Percentiles rank a stretch among this genome's conserved stretches.
Evolutionary conservation across 441 rosid genomes (phyloP).

Genomic region (Populus hybrid): DNA sequence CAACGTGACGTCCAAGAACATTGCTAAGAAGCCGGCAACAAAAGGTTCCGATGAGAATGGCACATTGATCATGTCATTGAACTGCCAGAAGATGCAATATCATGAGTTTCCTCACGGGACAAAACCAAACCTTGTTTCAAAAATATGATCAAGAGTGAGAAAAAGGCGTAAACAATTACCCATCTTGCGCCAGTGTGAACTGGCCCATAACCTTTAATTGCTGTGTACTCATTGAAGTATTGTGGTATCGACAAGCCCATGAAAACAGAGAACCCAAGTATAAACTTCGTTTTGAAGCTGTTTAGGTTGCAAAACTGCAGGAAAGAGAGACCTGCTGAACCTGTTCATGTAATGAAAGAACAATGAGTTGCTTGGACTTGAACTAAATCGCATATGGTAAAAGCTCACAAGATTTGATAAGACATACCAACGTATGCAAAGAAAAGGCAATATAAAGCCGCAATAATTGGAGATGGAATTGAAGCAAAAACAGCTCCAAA

Average conservation of each 20-base stretch:
- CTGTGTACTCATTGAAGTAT: slow-evolving; percentile 90
- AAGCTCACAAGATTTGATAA: background rate
- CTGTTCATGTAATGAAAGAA: slow-evolving; percentile 36
- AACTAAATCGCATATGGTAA: background rate
- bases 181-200: slow-evolving; percentile 92
- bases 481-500: slow-evolving; percentile 97
- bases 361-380: background rate
- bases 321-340: slow-evolving; percentile 75
- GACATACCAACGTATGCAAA: slow-evolving; percentile 92
- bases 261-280: slow-evolving; percentile 91
- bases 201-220: slow-evolving; percentile 76
- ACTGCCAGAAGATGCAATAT: slow-evolving; percentile 41
- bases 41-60: slow-evolving; percentile 85
- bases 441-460: slow-evolving; percentile 85
- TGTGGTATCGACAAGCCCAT: slow-evolving; percentile 94
- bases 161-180: slow-evolving; percentile 39
- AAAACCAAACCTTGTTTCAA: too few relatives aligned
- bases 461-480: slow-evolving; percentile 85
- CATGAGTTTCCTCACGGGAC: background rate
- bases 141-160: background rate
- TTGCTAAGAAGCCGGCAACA: slow-evolving; percentile 72
- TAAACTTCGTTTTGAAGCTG: slow-evolving; percentile 74
- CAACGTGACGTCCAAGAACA: slow-evolving; percentile 69
- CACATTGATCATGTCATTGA: slow-evolving; percentile 91
- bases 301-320: slow-evolving; percentile 96